Evolutionary conservation across 495 filamentous ascomycete species (phyloP), one percentile per base, ranked within the genome.

Genomic region (Evernia prunastri): DNA sequence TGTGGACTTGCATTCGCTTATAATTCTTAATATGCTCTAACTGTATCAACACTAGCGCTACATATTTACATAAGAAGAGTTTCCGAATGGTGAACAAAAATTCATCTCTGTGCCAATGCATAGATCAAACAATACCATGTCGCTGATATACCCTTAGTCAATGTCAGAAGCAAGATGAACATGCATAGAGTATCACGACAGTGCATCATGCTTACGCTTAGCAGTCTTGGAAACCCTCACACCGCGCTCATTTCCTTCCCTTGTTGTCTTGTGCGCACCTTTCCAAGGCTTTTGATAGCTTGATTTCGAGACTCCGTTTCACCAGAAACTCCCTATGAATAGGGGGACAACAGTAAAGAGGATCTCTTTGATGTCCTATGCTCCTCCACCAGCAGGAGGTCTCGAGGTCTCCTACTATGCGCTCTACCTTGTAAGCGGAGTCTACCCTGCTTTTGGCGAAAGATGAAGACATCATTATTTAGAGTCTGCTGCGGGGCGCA

Each of bases 1-100:
- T 15, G 63, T 56, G 25, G 63, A 33, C 61, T 59, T 59, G 58
- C 33, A 47, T 42, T 63, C 61, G 61, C 61, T 63, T 63, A n/a
- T n/a, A 54, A 29, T 13, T 54, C 39, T 9, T n/a, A 1, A 36
- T 15, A 0, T 12, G 39, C 18, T 39, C 56, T 64, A 64, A 45
- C 63, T 54, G 12, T 27, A 15, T 43, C 23, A 4, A 25, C 10
- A 43, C 31, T 64, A 64, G 56, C 33, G 20, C 29, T 0, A 56
- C 33, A 51, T 29, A 27, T 25, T 1, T 2, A 49, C n/a, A n/a
- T n/a, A n/a, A n/a, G n/a, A n/a, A n/a, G n/a, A n/a, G n/a, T n/a
- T n/a, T n/a, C n/a, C n/a, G n/a, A n/a, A n/a, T n/a, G n/a, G n/a
- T n/a, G n/a, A n/a, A n/a, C n/a, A n/a, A n/a, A n/a, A n/a, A n/a